Evolutionary conservation across 2,329 filamentous ascomycete genomes (phyloP).

Genomic region (Scopulariopsis brevicaulis): DNA sequence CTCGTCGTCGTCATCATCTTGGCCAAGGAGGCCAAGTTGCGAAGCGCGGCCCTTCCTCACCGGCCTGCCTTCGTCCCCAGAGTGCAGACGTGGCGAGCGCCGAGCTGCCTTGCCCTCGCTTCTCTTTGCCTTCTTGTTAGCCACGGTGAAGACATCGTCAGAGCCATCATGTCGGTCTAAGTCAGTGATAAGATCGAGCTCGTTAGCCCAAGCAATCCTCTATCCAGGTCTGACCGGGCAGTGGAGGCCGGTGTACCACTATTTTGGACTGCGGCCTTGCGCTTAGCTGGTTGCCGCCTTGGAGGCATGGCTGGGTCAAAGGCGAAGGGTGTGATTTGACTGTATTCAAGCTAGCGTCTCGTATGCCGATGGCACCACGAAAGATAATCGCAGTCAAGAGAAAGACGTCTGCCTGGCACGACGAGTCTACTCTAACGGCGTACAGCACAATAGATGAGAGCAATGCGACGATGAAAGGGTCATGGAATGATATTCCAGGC

Average conservation of each 20-base stretch:
- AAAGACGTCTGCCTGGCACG: background rate
- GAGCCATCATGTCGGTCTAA: background rate
- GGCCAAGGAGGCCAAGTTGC: background rate
- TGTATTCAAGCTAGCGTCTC: background rate
- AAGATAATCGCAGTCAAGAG: background rate
- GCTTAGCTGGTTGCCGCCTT: slow-evolving; percentile 1
- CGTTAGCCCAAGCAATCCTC: background rate
- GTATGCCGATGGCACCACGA: background rate
- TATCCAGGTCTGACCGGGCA: background rate
- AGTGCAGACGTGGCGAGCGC: background rate
- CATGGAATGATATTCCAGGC: background rate
- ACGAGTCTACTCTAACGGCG: background rate
- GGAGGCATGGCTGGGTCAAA: background rate
- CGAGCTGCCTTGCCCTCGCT: background rate
- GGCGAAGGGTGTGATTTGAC: background rate
- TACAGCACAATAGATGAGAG: background rate
- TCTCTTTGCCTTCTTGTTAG: slow-evolving; percentile 4
- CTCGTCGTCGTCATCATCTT: background rate
- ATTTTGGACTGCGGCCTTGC: background rate
- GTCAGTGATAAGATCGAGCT: background rate
- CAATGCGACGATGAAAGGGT: background rate
- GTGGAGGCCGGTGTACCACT: background rate
- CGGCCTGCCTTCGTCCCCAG: background rate
- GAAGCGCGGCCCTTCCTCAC: background rate
- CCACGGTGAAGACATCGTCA: background rate